phyloP scores from a whole-genome alignment of 768 basidiomycete species.

The Pluteus cervinus region DNA sequence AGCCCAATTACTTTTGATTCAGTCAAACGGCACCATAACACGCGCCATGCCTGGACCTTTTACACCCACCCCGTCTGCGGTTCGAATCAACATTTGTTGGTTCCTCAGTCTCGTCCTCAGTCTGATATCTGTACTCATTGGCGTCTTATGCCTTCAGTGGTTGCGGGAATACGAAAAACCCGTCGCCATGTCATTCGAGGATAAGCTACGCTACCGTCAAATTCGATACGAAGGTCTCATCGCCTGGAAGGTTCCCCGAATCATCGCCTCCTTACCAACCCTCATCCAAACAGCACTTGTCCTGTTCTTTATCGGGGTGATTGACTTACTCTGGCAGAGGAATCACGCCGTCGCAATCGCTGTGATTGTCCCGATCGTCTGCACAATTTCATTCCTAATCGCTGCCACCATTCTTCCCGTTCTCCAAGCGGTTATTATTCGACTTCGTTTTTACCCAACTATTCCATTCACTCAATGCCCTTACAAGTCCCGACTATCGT shows the following conservation, averaged over 20 bases:
- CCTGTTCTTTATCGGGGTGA: constrained; percentile 22
- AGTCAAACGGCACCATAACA: too few relatives aligned
- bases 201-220: constrained; percentile 15
- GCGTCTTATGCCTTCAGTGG: constrained; percentile 18
- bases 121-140: constrained; percentile 12
- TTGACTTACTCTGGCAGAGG: constrained; percentile 21
- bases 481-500: constrained; percentile 22
- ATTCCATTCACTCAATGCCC: constrained; percentile 14
- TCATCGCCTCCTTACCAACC: constrained; percentile 21
- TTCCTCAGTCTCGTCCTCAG: constrained; percentile 15
- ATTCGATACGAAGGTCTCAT: constrained; percentile 22
- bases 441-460: constrained; percentile 4
- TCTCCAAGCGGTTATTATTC: too few relatives aligned
- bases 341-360: constrained; percentile 13
- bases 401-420: constrained; percentile 18
- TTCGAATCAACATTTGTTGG: constrained; percentile 13
- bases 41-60: too few relatives aligned
- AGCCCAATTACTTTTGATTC: too few relatives aligned
- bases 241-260: constrained; percentile 21
- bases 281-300: constrained; percentile 23
- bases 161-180: constrained; percentile 16
- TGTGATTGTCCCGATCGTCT: constrained; percentile 14
- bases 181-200: constrained; percentile 8
- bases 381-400: constrained; percentile 13
- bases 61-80: constrained; percentile 1